A percentile compares a stretch with the other conserved stretches of the same genome.
These are phyloP conservation scores for Candida tunisiensis DNA, from an alignment of 1,139 yeast genomes.

Conservation along the genomic window DNA sequence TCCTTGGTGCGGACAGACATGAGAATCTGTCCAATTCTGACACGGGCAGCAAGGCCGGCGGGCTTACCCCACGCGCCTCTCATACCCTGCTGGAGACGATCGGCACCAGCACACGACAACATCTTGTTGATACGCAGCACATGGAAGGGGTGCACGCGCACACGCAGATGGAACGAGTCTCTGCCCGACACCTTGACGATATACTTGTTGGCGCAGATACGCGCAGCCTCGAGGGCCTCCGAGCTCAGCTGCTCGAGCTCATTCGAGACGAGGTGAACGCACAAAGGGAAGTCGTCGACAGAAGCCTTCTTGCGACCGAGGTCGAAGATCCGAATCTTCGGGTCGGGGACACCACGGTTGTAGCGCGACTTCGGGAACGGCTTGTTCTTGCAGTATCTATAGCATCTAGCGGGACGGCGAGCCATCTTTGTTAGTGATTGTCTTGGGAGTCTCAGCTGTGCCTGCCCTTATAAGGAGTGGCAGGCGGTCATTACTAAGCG, in stretches of 20 bases:
- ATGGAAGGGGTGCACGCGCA: conserved; percentile 99
- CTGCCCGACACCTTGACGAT: conserved; percentile 95
- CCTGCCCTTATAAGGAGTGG: too few species aligned
- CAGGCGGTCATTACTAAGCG: too few species aligned
- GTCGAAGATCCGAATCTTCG: conserved; percentile 98
- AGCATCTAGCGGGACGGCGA: conserved; percentile 99
- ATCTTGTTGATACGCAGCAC: conserved; percentile 99
- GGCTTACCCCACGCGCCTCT: conserved; percentile 99
- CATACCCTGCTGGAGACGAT: conserved; percentile 99
- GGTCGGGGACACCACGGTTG: conserved; percentile 99
- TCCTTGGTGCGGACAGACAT: conserved; percentile 98
- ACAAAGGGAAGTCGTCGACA: conserved; percentile 98
- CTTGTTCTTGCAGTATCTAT: conserved; percentile 99
- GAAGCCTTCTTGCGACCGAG: conserved; percentile 99
- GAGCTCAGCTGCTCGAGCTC: conserved; percentile 98
- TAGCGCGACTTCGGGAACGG: conserved; percentile 99
- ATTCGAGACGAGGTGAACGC: conserved; percentile 98
- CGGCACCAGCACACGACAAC: conserved; percentile 99
- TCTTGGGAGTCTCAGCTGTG: too few species aligned
- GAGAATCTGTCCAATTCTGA: conserved; percentile 94
- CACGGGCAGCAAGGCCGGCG: conserved; percentile 99
- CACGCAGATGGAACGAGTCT: conserved; percentile 99
- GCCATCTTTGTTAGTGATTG: conserved; percentile 85
- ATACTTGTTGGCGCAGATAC: conserved; percentile 99
- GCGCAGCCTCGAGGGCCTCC: conserved; percentile 99